A percentile compares a stretch with the other conserved stretches of the same genome.
Conservation (phyloP, 176 grass and related monocot genomes). For the Dendrocalamus sinicus region DNA sequence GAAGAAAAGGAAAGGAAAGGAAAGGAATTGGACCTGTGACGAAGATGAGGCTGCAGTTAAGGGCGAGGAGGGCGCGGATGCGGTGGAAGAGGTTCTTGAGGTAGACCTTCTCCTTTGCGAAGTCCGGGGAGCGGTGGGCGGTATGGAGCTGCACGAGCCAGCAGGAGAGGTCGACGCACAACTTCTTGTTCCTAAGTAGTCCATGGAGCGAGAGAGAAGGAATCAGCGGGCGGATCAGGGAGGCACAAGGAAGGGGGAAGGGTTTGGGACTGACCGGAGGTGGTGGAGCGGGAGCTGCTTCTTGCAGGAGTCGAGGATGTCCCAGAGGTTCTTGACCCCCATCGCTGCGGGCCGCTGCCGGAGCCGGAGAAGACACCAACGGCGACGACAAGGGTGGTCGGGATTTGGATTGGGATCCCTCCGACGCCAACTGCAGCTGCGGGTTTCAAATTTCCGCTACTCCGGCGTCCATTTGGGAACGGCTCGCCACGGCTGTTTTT, state of each 20-base stretch:
- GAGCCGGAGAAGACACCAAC: background rate
- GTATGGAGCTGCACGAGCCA: slow-evolving; percentile 81
- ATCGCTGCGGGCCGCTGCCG: slow-evolving; percentile 23
- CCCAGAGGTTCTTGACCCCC: slow-evolving; percentile 93
- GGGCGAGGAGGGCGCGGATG: slow-evolving; percentile 82
- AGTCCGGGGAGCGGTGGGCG: slow-evolving; percentile 52
- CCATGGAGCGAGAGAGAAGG: background rate
- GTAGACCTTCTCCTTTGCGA: slow-evolving; percentile 80
- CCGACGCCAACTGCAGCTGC: too few relatives aligned
- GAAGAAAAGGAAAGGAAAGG: too few relatives aligned
- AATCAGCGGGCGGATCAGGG: slow-evolving; percentile 8
- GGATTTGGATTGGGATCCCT: too few relatives aligned
- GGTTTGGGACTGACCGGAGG: slow-evolving; percentile 68
- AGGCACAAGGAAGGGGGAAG: background rate
- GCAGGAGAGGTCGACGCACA: slow-evolving; percentile 95
- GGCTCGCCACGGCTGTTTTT: too few relatives aligned
- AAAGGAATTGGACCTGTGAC: slow-evolving; percentile 53
- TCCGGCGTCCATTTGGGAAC: too few relatives aligned
- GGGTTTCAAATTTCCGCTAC: too few relatives aligned
- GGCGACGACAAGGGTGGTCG: too few relatives aligned
- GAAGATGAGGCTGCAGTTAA: slow-evolving; percentile 90
- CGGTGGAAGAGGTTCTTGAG: slow-evolving; percentile 86
- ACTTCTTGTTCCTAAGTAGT: slow-evolving; percentile 74
- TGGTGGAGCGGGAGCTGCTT: slow-evolving; percentile 88
- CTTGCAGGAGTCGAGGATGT: slow-evolving; percentile 98